Evolutionary conservation across 768 basidiomycete species (phyloP).

Genomic region (Cytidiella melzeri): DNA sequence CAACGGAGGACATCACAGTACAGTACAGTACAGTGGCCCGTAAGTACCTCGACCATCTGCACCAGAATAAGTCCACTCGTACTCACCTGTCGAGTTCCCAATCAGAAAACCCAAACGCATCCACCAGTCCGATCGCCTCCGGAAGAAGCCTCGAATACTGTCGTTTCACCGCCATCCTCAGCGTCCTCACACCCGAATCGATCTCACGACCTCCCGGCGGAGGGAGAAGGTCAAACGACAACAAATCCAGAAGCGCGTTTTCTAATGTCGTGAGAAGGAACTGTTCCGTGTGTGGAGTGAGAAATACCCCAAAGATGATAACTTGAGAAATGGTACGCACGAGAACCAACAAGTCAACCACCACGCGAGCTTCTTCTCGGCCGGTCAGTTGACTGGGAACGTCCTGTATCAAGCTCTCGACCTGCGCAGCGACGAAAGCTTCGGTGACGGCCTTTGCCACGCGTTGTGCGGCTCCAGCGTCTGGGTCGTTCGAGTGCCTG

Average conservation of each 20-base stretch:
- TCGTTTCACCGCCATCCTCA: slow-evolving; percentile 45
- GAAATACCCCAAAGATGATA: neutral
- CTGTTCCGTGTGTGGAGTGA: slow-evolving; percentile 27
- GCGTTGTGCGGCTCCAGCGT: slow-evolving; percentile 52
- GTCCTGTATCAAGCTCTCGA: slow-evolving; percentile 40
- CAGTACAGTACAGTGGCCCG: no score
- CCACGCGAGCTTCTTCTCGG: slow-evolving; percentile 15
- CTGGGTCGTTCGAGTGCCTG: slow-evolving; percentile 29
- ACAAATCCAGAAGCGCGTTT: slow-evolving; percentile 47
- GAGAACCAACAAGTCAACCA: slow-evolving; percentile 36
- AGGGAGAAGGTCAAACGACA: slow-evolving; percentile 46
- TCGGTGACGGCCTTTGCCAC: slow-evolving; percentile 62
- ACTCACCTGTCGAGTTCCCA: slow-evolving; percentile 66
- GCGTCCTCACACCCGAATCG: slow-evolving; percentile 38
- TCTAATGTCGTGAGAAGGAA: slow-evolving; percentile 57
- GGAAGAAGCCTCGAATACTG: slow-evolving; percentile 51
- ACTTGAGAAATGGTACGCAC: slow-evolving; percentile 26
- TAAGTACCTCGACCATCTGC: no score
- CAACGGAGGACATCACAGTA: no score
- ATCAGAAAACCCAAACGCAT: slow-evolving; percentile 70
- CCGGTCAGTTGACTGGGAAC: slow-evolving; percentile 18
- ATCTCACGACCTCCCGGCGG: slow-evolving; percentile 8
- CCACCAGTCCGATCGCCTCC: slow-evolving; percentile 60
- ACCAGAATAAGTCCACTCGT: neutral
- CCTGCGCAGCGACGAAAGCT: slow-evolving; percentile 56